Evolutionary conservation across 176 grass and related monocot species (phyloP), one percentile per base, ranked within the genome.

Genomic region (Triticum timopheevii): DNA sequence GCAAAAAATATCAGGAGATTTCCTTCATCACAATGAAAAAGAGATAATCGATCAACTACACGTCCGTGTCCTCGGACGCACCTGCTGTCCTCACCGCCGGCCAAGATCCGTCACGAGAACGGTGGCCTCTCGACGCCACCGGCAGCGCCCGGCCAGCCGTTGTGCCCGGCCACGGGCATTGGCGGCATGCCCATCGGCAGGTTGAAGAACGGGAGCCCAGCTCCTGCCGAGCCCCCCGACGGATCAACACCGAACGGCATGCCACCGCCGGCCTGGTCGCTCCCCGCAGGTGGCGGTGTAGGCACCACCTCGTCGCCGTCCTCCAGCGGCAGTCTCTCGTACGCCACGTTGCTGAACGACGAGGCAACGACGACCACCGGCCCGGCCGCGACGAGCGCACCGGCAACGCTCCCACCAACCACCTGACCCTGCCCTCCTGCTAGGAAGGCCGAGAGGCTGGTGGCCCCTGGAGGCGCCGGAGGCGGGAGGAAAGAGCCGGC

Each of bases 291-390:
- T 1, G 73, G 82, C 6, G 81, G 84, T 13, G 78, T 92, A 31
- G 79, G 93, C 44, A 84, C 73, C 54, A 89, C 84, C n/a, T 98
- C 96, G 40, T 99, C 94, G 34, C 83, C 88, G 15, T 99, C 97
- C n/a, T 99, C 92, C 13, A 99, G 92, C 7, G 97, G 97, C 68
- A 99, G 83, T 80, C 97, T 89, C 85, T 99, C 97, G 86, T 99
- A 99, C 0, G 94, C 97, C 49, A 99, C 97, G 97, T 99, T 99
- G 87, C 94, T 96, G 87, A 99, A 99, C 12, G 97, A 99, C 11
- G 97, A 94, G 2, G 90, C 94, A 15, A 99, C 90, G 36, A 99
- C 88, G 61, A 99, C 83, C 7, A 99, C 94, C 7, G 97, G 97
- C 20, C 97, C 97, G 0, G 85, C 94, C 0, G 97, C 92, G 10